phyloP scores from a whole-genome alignment of 306 rosid genomes.

The Herpetospermum pedunculosum region DNA sequence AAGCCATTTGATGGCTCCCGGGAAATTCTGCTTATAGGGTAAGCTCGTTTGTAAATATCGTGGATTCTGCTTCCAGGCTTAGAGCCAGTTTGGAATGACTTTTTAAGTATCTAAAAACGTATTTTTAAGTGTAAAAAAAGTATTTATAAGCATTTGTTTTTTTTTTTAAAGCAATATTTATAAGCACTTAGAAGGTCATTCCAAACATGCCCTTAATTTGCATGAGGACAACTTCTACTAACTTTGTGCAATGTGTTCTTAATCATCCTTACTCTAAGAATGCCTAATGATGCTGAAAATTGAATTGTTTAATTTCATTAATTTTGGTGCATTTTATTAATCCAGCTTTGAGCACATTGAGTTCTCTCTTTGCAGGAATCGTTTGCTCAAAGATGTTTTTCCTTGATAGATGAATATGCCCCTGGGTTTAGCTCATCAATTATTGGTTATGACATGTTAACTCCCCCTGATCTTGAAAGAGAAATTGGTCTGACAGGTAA shows the following conservation, averaged over 20 bases:
- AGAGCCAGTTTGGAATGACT: too few relatives aligned
- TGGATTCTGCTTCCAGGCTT: not conserved
- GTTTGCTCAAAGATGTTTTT: slow-evolving; percentile 62
- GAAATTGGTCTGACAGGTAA: slow-evolving; percentile 87
- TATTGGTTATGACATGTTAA: slow-evolving; percentile 86
- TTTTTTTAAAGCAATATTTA: too few relatives aligned
- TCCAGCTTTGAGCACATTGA: not conserved
- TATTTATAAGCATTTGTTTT: too few relatives aligned
- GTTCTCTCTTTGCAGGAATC: slow-evolving; percentile 39
- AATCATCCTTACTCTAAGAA: not conserved
- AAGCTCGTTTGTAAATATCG: not conserved
- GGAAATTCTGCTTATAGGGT: not conserved
- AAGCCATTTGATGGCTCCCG: not conserved
- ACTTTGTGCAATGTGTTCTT: not conserved
- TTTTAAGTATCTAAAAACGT: too few relatives aligned
- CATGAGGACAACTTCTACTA: not conserved
- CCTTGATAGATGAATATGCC: slow-evolving; percentile 73
- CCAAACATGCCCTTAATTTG: too few relatives aligned
- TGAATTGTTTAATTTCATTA: not conserved
- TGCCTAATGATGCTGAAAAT: not conserved
- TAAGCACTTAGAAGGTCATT: too few relatives aligned
- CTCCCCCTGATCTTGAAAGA: slow-evolving; percentile 95
- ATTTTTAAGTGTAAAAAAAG: too few relatives aligned
- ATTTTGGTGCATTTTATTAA: not conserved
- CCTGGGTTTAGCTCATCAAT: slow-evolving; percentile 76